phyloP scores from a whole-genome alignment of 768 basidiomycete genomes.

The Amanita jacksonii region DNA sequence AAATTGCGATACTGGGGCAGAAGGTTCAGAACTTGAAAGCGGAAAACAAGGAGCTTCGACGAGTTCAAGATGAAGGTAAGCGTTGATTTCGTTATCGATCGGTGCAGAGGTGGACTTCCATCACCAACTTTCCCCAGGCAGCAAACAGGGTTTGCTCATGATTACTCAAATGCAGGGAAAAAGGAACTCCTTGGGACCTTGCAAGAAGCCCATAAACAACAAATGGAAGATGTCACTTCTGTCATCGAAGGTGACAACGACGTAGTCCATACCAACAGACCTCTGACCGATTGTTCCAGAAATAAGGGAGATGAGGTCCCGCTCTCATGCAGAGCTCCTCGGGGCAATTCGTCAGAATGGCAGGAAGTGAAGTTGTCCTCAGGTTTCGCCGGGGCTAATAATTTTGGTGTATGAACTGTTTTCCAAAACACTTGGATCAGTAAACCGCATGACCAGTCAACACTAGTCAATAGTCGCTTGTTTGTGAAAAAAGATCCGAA shows the following conservation, averaged over 20 bases:
- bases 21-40: not conserved
- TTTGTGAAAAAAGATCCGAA: not conserved
- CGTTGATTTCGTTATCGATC: not conserved
- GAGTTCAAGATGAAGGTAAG: not conserved
- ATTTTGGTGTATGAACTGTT: not conserved
- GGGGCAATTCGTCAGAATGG: not conserved
- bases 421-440: not conserved
- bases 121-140: not conserved
- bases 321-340: not conserved
- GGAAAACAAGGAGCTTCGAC: not conserved
- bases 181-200: constrained; percentile 4
- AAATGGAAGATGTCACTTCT: not conserved
- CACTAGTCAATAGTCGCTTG: not conserved
- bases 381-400: no score
- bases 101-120: not conserved
- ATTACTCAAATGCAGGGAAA: constrained; percentile 5
- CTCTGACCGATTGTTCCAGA: not conserved
- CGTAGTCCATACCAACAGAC: not conserved
- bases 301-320: not conserved
- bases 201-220: constrained; percentile 2
- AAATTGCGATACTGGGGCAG: not conserved
- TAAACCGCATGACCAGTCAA: not conserved
- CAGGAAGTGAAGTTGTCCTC: not conserved
- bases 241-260: not conserved
- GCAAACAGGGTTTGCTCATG: not conserved